Conservation (phyloP, 495 filamentous ascomycete species). For the Aspergillus diversus region DNA sequence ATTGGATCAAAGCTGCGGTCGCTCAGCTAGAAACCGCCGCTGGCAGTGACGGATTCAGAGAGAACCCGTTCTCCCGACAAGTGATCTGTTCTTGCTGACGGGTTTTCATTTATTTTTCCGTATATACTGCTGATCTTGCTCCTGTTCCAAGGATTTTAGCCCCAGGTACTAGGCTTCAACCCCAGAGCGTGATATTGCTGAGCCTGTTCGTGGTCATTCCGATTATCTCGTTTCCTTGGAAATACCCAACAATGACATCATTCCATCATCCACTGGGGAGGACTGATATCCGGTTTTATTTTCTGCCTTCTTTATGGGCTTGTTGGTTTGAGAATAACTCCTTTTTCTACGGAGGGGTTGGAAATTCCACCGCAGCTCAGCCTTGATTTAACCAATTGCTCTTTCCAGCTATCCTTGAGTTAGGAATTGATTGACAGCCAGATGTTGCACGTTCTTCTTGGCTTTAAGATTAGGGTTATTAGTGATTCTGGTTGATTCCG, state of each 20-base stretch:
- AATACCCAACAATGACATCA: conserved; percentile 17
- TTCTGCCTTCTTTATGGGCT: background rate
- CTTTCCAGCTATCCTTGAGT: conserved; percentile 12
- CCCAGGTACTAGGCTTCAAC: background rate
- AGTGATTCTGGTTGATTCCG: conserved; percentile 9
- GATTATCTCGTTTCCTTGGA: conserved; percentile 13
- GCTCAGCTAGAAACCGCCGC: too few species aligned
- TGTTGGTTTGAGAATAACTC: background rate
- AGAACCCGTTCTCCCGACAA: background rate
- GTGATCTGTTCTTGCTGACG: background rate
- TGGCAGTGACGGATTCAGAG: background rate
- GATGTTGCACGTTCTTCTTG: conserved; percentile 16
- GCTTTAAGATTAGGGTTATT: conserved; percentile 7
- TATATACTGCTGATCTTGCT: background rate
- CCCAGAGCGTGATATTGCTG: background rate
- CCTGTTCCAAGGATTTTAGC: conserved; percentile 6
- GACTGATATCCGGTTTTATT: background rate
- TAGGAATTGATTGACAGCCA: conserved; percentile 9
- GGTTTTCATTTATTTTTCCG: background rate
- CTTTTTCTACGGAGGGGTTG: background rate
- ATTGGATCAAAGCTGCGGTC: too few species aligned
- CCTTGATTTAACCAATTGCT: conserved; percentile 14
- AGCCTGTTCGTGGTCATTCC: background rate
- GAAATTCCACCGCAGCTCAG: conserved; percentile 15
- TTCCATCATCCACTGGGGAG: background rate